Conservation (phyloP, 768 basidiomycete species). For the Leccinum subgranulosum region DNA sequence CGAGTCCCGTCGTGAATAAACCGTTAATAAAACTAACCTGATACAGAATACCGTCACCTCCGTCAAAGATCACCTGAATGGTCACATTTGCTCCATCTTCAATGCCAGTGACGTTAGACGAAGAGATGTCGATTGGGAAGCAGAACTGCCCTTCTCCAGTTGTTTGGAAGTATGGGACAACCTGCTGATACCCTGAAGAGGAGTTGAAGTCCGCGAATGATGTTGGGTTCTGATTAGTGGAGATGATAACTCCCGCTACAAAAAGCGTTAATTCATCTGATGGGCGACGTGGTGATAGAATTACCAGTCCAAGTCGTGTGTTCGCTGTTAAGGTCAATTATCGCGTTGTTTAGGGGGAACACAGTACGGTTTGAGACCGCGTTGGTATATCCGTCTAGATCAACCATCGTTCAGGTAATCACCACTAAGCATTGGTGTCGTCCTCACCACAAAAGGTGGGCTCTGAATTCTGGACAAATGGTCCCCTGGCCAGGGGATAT, state of each 20-base stretch:
- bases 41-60: conserved; percentile 70
- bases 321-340: conserved; percentile 63
- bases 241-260: conserved; percentile 52
- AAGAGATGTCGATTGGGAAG: conserved; percentile 59
- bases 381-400: conserved; percentile 59
- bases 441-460: conserved; percentile 64
- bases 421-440: neutral
- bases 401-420: neutral
- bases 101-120: conserved; percentile 46
- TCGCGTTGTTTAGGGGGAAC: conserved; percentile 65
- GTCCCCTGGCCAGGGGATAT: conserved; percentile 71
- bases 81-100: conserved; percentile 70
- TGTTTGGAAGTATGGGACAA: conserved; percentile 48
- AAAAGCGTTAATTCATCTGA: conserved; percentile 1
- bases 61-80: conserved; percentile 62
- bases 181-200: conserved; percentile 30
- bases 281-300: neutral
- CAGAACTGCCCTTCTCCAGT: conserved; percentile 63
- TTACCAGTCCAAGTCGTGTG: conserved; percentile 60
- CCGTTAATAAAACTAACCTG: conserved; percentile 42
- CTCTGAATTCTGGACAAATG: conserved; percentile 59
- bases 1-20: neutral
- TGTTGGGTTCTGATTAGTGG: conserved; percentile 55
- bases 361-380: conserved; percentile 54
- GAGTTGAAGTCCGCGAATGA: conserved; percentile 63